phyloP scores from a whole-genome alignment of 768 basidiomycete species.

The Mycena floridula region DNA sequence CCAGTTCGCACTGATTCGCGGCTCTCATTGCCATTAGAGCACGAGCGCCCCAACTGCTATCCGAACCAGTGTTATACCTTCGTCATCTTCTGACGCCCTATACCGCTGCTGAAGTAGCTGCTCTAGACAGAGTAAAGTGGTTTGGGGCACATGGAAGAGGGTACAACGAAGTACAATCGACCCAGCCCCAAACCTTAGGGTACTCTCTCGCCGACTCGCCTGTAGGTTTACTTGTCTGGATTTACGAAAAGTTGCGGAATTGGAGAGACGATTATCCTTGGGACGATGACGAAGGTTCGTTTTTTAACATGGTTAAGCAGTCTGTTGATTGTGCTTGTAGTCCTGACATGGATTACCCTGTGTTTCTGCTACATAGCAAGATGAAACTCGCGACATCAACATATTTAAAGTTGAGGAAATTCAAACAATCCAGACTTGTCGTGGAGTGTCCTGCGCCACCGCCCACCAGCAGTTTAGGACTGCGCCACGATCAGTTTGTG shows the following conservation, averaged over 20 bases:
- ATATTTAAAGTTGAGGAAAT: too few species aligned
- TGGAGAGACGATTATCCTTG: conserved; percentile 36
- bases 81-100: conserved; percentile 21
- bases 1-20: too few species aligned
- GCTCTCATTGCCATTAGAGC: too few species aligned
- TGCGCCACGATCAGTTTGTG: too few species aligned
- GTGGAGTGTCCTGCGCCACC: too few species aligned
- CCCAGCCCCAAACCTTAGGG: conserved; percentile 29
- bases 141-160: conserved; percentile 11
- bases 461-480: too few species aligned
- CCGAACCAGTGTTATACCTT: conserved; percentile 18
- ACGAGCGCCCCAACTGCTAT: conserved; percentile 16
- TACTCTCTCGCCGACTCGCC: conserved; percentile 38
- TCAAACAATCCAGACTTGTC: too few species aligned
- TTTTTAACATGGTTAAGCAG: background rate
- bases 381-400: too few species aligned
- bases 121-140: conserved; percentile 1
- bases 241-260: conserved; percentile 25
- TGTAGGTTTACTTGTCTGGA: conserved; percentile 32
- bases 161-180: conserved; percentile 21
- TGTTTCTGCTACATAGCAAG: conserved; percentile 36
- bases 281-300: conserved; percentile 38
- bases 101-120: conserved; percentile 8
- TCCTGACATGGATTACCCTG: conserved; percentile 36
- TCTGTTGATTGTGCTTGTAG: conserved; percentile 15